Evolutionary conservation across 805 yeast species (phyloP).

Genomic region (Candida verbasci): DNA sequence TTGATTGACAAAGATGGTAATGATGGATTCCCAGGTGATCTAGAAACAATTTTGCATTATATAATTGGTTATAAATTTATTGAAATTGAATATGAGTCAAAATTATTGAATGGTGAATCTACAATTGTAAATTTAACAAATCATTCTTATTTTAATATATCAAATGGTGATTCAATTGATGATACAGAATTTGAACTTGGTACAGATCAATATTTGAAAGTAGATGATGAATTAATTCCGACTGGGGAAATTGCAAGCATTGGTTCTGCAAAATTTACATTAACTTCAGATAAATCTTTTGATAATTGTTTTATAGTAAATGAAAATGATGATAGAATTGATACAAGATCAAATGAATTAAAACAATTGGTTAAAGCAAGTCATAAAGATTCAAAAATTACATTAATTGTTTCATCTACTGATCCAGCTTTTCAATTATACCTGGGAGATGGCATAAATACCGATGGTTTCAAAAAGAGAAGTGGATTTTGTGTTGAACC

Average conservation of each 20-base stretch:
- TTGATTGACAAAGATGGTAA: constrained; percentile 43
- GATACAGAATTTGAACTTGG: constrained; percentile 30
- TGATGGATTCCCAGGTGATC: constrained; percentile 60
- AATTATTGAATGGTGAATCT: constrained; percentile 28
- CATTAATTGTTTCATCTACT: constrained; percentile 46
- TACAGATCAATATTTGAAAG: constrained; percentile 38
- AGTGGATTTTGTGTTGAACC: constrained; percentile 64
- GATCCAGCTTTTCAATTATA: constrained; percentile 67
- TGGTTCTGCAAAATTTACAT: constrained; percentile 15
- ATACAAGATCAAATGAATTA: constrained; percentile 42
- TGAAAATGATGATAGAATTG: constrained; percentile 26
- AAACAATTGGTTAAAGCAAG: constrained; percentile 38
- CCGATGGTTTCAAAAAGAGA: constrained; percentile 33
- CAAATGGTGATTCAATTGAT: constrained; percentile 21
- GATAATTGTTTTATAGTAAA: constrained; percentile 49
- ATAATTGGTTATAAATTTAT: constrained; percentile 36
- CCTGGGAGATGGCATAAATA: constrained; percentile 51
- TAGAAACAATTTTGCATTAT: constrained; percentile 45
- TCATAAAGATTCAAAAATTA: constrained; percentile 40
- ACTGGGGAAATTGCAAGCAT: constrained; percentile 41
- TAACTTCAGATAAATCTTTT: constrained; percentile 24
- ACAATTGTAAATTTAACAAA: constrained; percentile 58
- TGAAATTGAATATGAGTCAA: constrained; percentile 45
- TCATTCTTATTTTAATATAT: constrained; percentile 58
- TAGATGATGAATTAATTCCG: constrained; percentile 36